Conservation (phyloP, 352 stramenopile genomes). For the Phytophthora agathidicida region DNA sequence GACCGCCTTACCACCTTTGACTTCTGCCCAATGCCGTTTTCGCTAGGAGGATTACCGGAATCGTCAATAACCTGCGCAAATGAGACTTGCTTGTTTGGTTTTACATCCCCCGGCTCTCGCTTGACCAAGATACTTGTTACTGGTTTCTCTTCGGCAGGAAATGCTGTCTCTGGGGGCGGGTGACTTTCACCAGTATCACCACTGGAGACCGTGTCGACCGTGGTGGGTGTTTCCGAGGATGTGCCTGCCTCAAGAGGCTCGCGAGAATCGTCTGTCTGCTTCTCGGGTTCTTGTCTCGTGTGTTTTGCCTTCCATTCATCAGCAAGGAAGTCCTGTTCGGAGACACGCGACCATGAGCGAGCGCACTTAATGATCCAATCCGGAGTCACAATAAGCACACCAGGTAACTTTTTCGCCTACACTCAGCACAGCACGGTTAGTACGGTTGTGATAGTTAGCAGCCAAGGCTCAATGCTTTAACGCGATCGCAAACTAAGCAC, state of each 20-base stretch:
- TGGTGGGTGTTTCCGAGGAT: slow-evolving; percentile 5
- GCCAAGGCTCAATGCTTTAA: neutral
- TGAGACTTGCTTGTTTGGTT: slow-evolving; percentile 58
- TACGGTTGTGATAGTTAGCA: too few relatives aligned
- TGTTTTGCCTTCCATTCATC: slow-evolving; percentile 68
- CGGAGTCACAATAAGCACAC: slow-evolving; percentile 68
- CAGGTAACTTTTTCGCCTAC: slow-evolving; percentile 64
- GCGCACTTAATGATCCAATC: slow-evolving; percentile 86
- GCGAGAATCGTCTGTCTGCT: slow-evolving; percentile 13
- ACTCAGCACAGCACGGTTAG: slow-evolving; percentile 13
- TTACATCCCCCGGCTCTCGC: slow-evolving; percentile 15
- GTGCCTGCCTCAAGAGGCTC: neutral
- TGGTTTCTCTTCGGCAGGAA: slow-evolving; percentile 19
- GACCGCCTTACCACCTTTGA: slow-evolving; percentile 38
- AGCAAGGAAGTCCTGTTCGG: slow-evolving; percentile 72
- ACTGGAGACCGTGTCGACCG: slow-evolving; percentile 2
- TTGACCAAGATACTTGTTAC: slow-evolving; percentile 26
- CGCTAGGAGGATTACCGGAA: slow-evolving; percentile 24
- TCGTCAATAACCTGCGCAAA: slow-evolving; percentile 57
- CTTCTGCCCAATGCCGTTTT: slow-evolving; percentile 32
- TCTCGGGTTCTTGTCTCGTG: slow-evolving; percentile 24
- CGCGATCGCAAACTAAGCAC: neutral
- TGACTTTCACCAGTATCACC: slow-evolving; percentile 8
- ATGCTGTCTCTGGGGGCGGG: slow-evolving; percentile 1
- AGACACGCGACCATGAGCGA: slow-evolving; percentile 64